A percentile compares a stretch with the other conserved stretches of the same genome.
phyloP scores from a whole-genome alignment of 2,329 filamentous ascomycete species.

The Lasiodiplodia sp. region DNA sequence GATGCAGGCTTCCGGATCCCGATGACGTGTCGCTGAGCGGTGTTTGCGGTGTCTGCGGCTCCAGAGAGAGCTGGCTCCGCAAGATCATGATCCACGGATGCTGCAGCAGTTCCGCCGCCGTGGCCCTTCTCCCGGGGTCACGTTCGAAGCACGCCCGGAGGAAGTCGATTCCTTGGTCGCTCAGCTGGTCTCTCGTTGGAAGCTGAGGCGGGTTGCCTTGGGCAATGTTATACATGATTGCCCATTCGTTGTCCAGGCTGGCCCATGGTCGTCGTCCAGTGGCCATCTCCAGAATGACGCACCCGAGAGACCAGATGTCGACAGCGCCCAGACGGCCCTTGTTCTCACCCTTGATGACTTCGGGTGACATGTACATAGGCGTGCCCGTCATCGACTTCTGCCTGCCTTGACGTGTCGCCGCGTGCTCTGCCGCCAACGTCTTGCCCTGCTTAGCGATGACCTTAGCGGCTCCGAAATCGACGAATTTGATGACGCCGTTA shows the following conservation, averaged over 20 bases:
- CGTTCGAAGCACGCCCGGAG: conserved; percentile 84
- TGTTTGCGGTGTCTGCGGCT: conserved; percentile 55
- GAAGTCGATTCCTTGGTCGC: conserved; percentile 85
- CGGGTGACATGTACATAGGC: conserved; percentile 99
- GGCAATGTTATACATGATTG: conserved; percentile 99
- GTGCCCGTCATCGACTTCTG: conserved; percentile 97
- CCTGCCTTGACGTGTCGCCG: conserved; percentile 56
- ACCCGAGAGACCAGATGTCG: conserved; percentile 96
- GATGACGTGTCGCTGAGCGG: conserved; percentile 39
- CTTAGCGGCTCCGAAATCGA: conserved; percentile 97
- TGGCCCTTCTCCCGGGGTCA: conserved; percentile 79
- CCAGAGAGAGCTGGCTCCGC: conserved; percentile 54
- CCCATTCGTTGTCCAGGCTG: conserved; percentile 97
- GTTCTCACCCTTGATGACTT: conserved; percentile 90
- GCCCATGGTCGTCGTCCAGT: conserved; percentile 95
- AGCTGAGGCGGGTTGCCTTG: conserved; percentile 92
- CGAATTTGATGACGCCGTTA: conserved; percentile 98
- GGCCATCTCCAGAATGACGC: conserved; percentile 96
- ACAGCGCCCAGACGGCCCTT: conserved; percentile 81
- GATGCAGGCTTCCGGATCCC: conserved; percentile 5
- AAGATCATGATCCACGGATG: conserved; percentile 81
- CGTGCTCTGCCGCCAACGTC: conserved; percentile 74
- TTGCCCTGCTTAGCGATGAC: conserved; percentile 93
- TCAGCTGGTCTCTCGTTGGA: conserved; percentile 83
- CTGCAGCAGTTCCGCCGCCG: conserved; percentile 87